phyloP scores from a whole-genome alignment of 2,329 filamentous ascomycete genomes.

The Fusarium marasasianum region DNA sequence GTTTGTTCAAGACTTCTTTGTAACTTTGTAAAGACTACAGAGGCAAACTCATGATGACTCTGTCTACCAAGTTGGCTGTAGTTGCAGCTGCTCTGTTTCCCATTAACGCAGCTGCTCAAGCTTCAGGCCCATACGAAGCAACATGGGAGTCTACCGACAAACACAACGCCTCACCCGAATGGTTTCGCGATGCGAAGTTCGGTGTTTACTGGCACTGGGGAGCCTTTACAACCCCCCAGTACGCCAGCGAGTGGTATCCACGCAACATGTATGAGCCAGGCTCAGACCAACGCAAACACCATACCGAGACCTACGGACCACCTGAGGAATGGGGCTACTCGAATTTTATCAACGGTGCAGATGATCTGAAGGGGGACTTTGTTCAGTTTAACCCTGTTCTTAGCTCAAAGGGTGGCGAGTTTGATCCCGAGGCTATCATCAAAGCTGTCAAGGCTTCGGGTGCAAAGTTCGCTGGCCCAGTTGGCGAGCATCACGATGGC shows the following conservation, averaged over 20 bases:
- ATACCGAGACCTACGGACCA: background rate
- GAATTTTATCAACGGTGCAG: slow-evolving; percentile 6
- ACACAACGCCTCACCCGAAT: slow-evolving; percentile 12
- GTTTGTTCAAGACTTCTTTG: background rate
- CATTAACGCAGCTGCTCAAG: background rate
- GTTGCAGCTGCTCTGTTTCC: background rate
- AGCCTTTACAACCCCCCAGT: slow-evolving; percentile 15
- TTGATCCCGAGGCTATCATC: slow-evolving; percentile 7
- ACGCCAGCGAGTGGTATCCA: slow-evolving; percentile 22
- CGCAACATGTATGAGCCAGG: slow-evolving; percentile 20
- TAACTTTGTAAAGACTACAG: no score
- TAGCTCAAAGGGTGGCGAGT: background rate
- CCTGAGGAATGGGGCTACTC: slow-evolving; percentile 16
- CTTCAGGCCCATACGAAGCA: slow-evolving; percentile 2
- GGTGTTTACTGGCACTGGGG: slow-evolving; percentile 28
- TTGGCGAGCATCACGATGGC: slow-evolving; percentile 17
- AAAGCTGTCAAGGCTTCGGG: slow-evolving; percentile 8
- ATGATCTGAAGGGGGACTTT: slow-evolving; percentile 6
- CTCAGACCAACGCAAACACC: slow-evolving; percentile 5
- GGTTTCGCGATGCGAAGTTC: slow-evolving; percentile 23
- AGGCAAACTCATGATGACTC: background rate
- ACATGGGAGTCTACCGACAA: slow-evolving; percentile 24
- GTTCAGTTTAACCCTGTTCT: slow-evolving; percentile 13
- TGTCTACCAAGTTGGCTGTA: background rate
- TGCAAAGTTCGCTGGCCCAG: slow-evolving; percentile 13